Conservation (phyloP, 768 basidiomycete species). For the Lanmaoa rubissima region DNA sequence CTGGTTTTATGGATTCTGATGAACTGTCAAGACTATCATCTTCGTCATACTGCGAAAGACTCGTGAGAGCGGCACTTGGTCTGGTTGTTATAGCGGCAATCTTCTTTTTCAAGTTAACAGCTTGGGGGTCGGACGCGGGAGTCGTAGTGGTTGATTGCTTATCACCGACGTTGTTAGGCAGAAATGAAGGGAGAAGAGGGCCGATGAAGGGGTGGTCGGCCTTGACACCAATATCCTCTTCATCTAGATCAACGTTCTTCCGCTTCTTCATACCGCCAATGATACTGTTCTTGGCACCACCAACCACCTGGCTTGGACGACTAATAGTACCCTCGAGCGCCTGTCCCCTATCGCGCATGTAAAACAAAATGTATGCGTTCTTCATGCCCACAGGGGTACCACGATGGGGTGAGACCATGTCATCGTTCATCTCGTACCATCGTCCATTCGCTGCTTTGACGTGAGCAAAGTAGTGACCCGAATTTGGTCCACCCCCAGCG, state of each 20-base stretch:
- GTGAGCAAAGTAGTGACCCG: conserved; percentile 92
- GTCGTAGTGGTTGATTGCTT: conserved; percentile 17
- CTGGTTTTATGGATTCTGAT: conserved; percentile 15
- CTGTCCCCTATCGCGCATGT: conserved; percentile 79
- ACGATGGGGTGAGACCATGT: conserved; percentile 50
- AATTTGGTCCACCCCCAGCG: conserved; percentile 89
- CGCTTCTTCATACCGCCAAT: conserved; percentile 49
- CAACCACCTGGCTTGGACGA: conserved; percentile 18
- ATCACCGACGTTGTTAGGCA: conserved; percentile 20
- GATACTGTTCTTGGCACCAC: conserved; percentile 37
- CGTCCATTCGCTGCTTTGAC: conserved; percentile 65
- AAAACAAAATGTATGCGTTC: conserved; percentile 93
- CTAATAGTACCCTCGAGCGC: conserved; percentile 60
- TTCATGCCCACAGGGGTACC: conserved; percentile 57
- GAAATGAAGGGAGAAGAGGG: conserved; percentile 56
- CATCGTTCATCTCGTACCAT: conserved; percentile 97
- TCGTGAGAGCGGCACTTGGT: conserved; percentile 36
- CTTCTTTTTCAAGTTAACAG: conserved; percentile 49
- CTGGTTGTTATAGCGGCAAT: conserved; percentile 40
- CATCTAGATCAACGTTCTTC: conserved; percentile 45
- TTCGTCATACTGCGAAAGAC: conserved; percentile 42
- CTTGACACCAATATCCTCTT: conserved; percentile 49
- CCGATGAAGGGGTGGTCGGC: conserved; percentile 58
- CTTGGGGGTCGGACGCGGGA: conserved; percentile 47
- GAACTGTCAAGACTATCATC: conserved; percentile 36